These are phyloP conservation scores for Eutypa lata DNA, from an alignment of 2,329 filamentous ascomycete genomes.

Conservation along the genomic window DNA sequence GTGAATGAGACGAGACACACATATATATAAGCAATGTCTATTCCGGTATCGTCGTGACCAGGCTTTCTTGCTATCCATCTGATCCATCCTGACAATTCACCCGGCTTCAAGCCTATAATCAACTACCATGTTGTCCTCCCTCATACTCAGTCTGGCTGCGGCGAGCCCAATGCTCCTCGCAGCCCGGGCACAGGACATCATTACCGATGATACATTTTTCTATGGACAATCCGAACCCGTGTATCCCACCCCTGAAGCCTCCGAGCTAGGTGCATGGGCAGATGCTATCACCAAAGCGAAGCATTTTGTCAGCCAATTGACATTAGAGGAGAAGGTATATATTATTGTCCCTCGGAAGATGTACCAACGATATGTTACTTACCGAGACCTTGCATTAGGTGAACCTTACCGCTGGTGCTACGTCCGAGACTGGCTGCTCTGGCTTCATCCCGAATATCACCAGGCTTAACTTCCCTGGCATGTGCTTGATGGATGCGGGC, in stretches of 20 bases:
- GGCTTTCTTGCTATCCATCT: neutral
- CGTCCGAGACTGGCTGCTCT: constrained; percentile 9
- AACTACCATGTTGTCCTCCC: neutral
- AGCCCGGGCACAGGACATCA: neutral
- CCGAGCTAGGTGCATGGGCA: constrained; percentile 41
- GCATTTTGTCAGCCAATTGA: constrained; percentile 61
- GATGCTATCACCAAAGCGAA: constrained; percentile 58
- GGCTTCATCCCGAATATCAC: constrained; percentile 13
- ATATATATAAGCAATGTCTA: neutral
- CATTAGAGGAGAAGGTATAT: constrained; percentile 57
- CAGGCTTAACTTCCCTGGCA: constrained; percentile 12
- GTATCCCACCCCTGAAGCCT: constrained; percentile 11
- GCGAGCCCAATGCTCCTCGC: neutral
- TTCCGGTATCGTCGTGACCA: neutral
- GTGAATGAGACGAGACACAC: neutral
- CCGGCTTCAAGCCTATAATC: neutral
- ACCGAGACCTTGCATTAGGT: constrained; percentile 1
- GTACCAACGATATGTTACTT: neutral
- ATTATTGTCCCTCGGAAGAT: no score
- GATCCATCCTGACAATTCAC: neutral
- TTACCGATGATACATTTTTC: constrained; percentile 12
- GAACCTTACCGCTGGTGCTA: constrained; percentile 11
- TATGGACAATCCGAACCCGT: constrained; percentile 14
- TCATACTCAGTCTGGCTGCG: neutral
- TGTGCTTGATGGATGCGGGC: constrained; percentile 13